Base-by-base conservation (phyloP, 805 yeast genomes). In the Metschnikowia bowlesiae region DNA sequence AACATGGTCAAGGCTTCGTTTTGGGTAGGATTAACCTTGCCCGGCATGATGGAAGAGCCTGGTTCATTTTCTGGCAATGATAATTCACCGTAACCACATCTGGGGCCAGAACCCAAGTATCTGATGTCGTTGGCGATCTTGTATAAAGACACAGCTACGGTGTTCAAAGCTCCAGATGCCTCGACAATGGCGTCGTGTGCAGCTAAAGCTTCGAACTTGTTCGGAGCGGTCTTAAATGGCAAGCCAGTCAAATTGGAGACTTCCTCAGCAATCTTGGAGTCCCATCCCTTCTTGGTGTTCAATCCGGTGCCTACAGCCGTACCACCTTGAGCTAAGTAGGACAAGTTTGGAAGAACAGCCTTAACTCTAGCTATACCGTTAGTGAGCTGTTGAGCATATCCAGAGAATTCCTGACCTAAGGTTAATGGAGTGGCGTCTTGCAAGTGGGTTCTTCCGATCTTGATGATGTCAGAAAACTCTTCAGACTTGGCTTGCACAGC, bases 231-330 rank as follows among this genome's bases (percentile, higher is more conserved):
- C 72, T 78, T 73, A 78, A 94, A 94, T 53, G 84, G 84, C 64
- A 88, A 78, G 52, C 97, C 97, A 51, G 97, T 90, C 72, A 89
- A 82, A 60, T 82, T 80, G 52, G 95, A 70, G 42, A 94, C 96
- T 72, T 87, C 83, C 53, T 79, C 84, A 53, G 99, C 99, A 60
- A 94, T 83, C 61, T 86, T 83, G 62, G 76, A 84, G 62, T 89
- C 96, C 68, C 87, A 94, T 28, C 98, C 98, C 66, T 82, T 81
- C 68, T 74, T 85, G 73, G 98, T 92, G 83, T 94, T 94, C 63
- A 94, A 81, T 59, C 99, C 99, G 50, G 99, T 94, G 63, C 99
- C 99, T 50, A 94, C 99, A 54, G 99, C 99, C 55, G 99, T 94
- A 76, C 99, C 99, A 77, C 99, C 99, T 79, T 94, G 99, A 44